A percentile compares a stretch with the other conserved stretches of the same genome.
Conservation (phyloP, 805 yeast species). For the Candida easanensis region DNA sequence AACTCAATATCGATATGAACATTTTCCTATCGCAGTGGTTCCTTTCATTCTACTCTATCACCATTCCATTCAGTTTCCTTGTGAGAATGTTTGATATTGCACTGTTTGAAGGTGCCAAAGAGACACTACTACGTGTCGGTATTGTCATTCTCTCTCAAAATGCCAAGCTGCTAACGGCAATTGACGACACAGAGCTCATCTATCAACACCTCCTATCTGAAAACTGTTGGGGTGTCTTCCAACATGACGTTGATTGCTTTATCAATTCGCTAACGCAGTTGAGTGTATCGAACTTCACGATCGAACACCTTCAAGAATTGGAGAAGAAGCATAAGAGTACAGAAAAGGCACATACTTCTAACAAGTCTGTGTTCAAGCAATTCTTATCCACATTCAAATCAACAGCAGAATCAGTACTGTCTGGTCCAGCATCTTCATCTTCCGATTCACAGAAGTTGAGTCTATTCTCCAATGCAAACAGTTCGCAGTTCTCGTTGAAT, state of each 20-base stretch:
- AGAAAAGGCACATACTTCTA: slow-evolving; percentile 3
- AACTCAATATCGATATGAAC: slow-evolving; percentile 38
- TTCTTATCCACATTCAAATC: slow-evolving; percentile 14
- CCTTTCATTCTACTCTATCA: slow-evolving; percentile 55
- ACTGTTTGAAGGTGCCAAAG: slow-evolving; percentile 52
- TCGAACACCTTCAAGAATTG: slow-evolving; percentile 4
- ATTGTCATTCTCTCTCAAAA: slow-evolving; percentile 50
- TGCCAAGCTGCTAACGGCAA: slow-evolving; percentile 34
- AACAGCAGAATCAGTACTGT: slow-evolving; percentile 14
- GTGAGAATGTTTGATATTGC: slow-evolving; percentile 50
- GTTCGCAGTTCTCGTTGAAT: slow-evolving; percentile 16
- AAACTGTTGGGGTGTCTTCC: slow-evolving; percentile 41
- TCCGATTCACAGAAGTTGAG: slow-evolving; percentile 6
- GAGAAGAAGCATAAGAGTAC: slow-evolving; percentile 7
- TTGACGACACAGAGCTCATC: slow-evolving; percentile 38
- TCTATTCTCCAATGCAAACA: slow-evolving; percentile 16
- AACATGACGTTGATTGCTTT: slow-evolving; percentile 33
- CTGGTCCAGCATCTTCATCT: slow-evolving; percentile 7
- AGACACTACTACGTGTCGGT: slow-evolving; percentile 52
- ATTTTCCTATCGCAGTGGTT: slow-evolving; percentile 65
- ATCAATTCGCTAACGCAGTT: slow-evolving; percentile 29
- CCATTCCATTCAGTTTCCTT: slow-evolving; percentile 52
- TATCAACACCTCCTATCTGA: slow-evolving; percentile 39
- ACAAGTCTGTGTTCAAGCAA: slow-evolving; percentile 17
- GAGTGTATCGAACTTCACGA: slow-evolving; percentile 12